Evolutionary conservation across 805 yeast genomes (phyloP).

Genomic region (Yarrowia osloensis): DNA sequence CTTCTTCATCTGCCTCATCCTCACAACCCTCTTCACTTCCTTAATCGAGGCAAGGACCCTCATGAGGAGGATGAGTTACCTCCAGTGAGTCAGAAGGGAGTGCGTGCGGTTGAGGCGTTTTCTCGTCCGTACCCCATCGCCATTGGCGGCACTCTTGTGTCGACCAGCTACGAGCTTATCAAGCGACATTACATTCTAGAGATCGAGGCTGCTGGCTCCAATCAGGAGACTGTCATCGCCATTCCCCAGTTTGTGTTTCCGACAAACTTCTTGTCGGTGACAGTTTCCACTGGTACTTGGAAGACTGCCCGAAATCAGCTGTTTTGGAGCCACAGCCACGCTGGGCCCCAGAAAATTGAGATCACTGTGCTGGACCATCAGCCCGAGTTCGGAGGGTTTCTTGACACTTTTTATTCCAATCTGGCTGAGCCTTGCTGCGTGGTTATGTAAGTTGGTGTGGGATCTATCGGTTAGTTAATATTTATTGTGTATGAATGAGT

Average conservation of each 20-base stretch:
- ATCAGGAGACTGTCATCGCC: slow-evolving; percentile 5
- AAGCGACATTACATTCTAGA: slow-evolving; percentile 52
- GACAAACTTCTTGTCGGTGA: background rate
- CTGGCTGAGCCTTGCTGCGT: slow-evolving; percentile 31
- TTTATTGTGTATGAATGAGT: background rate
- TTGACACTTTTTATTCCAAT: slow-evolving; percentile 10
- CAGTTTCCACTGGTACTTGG: slow-evolving; percentile 8
- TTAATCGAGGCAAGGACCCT: background rate
- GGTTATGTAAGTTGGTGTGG: slow-evolving; percentile 26
- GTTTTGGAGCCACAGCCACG: slow-evolving; percentile 13
- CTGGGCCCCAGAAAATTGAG: slow-evolving; percentile 31
- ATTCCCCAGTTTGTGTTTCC: slow-evolving; percentile 24
- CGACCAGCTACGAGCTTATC: slow-evolving; percentile 61
- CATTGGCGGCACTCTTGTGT: slow-evolving; percentile 58
- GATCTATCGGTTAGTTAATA: background rate
- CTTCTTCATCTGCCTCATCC: slow-evolving; percentile 6
- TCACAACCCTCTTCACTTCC: slow-evolving; percentile 13
- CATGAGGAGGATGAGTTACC: slow-evolving; percentile 11
- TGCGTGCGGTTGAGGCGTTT: slow-evolving; percentile 52
- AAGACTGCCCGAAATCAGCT: background rate
- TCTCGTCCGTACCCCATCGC: slow-evolving; percentile 75
- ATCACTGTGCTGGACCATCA: slow-evolving; percentile 8
- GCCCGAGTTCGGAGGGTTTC: slow-evolving; percentile 22
- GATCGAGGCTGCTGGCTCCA: slow-evolving; percentile 40
- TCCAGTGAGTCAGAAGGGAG: slow-evolving; percentile 12